These are phyloP conservation scores for Lotmaria passim DNA, from an alignment of 208 protist species.

Conservation along the genomic window DNA sequence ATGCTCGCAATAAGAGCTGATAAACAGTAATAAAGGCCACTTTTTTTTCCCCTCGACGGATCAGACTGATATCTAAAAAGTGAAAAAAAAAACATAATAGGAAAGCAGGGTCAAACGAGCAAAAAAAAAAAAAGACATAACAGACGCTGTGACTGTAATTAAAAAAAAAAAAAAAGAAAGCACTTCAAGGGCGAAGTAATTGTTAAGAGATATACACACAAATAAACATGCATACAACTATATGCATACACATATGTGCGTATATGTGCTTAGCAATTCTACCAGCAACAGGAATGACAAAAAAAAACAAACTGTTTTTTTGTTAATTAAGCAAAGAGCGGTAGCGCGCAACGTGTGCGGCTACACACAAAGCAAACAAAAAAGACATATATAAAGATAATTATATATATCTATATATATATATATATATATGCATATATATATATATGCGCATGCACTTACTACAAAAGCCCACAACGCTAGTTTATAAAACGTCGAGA, in stretches of 20 bases:
- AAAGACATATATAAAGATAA: neutral
- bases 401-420: neutral
- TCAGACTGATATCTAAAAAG: no score
- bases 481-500: no score
- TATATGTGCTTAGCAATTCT: neutral
- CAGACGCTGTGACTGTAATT: neutral
- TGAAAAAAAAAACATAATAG: conserved; percentile 17
- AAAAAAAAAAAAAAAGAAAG: neutral
- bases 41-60: no score
- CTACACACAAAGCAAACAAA: neutral
- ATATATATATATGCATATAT: no score
- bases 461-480: no score
- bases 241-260: neutral
- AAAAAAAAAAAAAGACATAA: conserved; percentile 6
- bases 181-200: neutral
- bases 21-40: no score
- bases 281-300: neutral
- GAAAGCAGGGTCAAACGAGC: conserved; percentile 1
- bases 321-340: conserved; percentile 1
- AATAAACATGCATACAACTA: neutral
- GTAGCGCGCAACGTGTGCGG: conserved; percentile 16
- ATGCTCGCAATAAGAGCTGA: no score
- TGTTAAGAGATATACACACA: neutral
- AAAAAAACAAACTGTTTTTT: neutral
- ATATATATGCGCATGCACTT: neutral